Conservation (phyloP, 192 early-diverging fungal genomes). For the Backusella liffmaniae region DNA sequence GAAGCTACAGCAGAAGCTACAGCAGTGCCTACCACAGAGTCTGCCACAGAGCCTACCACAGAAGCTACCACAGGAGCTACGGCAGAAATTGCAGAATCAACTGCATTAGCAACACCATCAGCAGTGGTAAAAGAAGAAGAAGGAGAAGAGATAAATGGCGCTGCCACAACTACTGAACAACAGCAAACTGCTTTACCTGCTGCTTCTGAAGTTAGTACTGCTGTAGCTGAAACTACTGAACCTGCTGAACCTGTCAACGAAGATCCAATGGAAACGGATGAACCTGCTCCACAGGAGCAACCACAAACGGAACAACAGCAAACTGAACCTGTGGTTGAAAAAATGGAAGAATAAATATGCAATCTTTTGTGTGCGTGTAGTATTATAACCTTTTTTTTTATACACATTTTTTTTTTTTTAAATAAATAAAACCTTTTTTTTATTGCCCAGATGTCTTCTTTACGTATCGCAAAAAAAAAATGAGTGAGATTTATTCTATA, state of each 20-base stretch:
- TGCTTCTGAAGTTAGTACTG: background rate
- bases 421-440: too few species aligned
- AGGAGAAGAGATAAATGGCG: background rate
- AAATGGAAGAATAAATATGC: background rate
- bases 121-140: background rate
- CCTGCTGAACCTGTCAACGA: background rate
- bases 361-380: background rate
- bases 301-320: background rate
- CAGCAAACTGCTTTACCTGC: background rate
- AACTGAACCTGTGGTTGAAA: background rate
- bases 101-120: background rate
- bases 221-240: background rate
- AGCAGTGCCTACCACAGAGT: background rate
- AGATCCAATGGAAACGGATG: background rate
- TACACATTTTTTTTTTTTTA: background rate
- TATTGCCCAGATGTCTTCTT: too few species aligned
- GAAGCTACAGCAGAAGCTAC: background rate
- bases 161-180: background rate
- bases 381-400: background rate
- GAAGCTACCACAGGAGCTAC: background rate
- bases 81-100: background rate
- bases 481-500: too few species aligned
- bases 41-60: background rate
- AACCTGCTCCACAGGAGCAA: background rate
- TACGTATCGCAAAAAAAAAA: too few species aligned